Evolutionary conservation across 2,329 filamentous ascomycete genomes (phyloP), one percentile per base, ranked within the genome.

Genomic region (Spiromastix sp.): DNA sequence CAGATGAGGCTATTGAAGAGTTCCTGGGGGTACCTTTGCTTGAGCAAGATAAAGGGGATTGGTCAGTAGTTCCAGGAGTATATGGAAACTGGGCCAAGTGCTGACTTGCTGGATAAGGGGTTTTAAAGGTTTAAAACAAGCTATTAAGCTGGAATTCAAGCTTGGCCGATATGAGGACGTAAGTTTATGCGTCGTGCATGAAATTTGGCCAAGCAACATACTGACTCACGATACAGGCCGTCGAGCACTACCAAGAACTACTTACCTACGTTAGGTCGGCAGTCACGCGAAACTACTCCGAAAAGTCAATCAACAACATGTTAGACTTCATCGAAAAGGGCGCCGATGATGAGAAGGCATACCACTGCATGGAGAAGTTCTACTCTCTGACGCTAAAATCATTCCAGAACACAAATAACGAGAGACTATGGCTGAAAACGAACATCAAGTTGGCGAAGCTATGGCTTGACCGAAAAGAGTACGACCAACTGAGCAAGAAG

Each of bases 271-370:
- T 96, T 64, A 94, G 91, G 60, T 93, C 85, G 3, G 89, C 89
- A 5, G 89, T 98, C 30, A 96, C 91, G 26, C 79, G 91, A 43
- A 98, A 96, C 63, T 96, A 96, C 63, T 95, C 91, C 2, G 91
- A 98, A 61, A 96, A 96, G 60, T 96, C 89, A 9, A 94, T 98
- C 66, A 96, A 96, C 65, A 96, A 95, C 59, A 94, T 98, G 80
- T 77, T 98, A 30, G 91, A 96, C 64, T 93, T 82, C 57, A 91
- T 98, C 46, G 89, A 96, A 60, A 96, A 95, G 63, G 83, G 77
- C n/a, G 79, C 80, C 38, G 77, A 81, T 44, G 72, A 78, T 41
- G 73, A 77, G 5, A 75, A 78, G 28, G 79, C 82, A 16, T 81
- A 81, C 51, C 69, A 74, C 43, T 89, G 81, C 60, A 93, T 96